Conservation (phyloP, 306 rosid species). For the Prunus mongolica region DNA sequence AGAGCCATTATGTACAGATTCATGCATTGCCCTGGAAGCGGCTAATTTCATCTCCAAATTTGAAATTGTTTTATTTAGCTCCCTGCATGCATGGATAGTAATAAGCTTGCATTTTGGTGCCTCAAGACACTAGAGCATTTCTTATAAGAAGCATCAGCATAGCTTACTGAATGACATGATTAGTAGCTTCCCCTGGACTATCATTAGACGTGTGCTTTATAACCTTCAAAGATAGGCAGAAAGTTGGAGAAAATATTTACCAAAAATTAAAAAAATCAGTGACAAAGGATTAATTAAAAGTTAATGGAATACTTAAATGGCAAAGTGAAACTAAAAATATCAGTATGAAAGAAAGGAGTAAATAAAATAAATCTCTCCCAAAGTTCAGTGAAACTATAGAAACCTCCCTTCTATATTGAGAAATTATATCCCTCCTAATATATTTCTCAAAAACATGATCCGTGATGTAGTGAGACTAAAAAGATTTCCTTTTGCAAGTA, state of each 20-base stretch:
- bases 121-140: conserved; percentile 1
- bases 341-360: background rate
- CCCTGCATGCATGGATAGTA: conserved; percentile 41
- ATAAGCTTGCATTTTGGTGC: conserved; percentile 17
- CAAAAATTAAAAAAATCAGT: background rate
- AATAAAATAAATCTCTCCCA: background rate
- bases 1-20: conserved; percentile 37
- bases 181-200: conserved; percentile 38
- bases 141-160: conserved; percentile 19
- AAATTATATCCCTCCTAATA: background rate
- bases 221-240: conserved; percentile 25
- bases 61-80: conserved; percentile 44
- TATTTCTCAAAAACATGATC: background rate
- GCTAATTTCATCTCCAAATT: conserved; percentile 52
- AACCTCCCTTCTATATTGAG: background rate
- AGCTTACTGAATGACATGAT: conserved; percentile 46
- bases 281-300: background rate
- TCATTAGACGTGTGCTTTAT: conserved; percentile 38
- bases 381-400: background rate
- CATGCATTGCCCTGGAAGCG: conserved; percentile 31
- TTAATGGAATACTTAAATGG: background rate
- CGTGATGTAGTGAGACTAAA: background rate
- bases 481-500: background rate
- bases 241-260: background rate
- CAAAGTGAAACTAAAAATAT: background rate